Base-by-base conservation (phyloP, 176 grass and related monocot species). In the Tillandsia fasciculata region DNA sequence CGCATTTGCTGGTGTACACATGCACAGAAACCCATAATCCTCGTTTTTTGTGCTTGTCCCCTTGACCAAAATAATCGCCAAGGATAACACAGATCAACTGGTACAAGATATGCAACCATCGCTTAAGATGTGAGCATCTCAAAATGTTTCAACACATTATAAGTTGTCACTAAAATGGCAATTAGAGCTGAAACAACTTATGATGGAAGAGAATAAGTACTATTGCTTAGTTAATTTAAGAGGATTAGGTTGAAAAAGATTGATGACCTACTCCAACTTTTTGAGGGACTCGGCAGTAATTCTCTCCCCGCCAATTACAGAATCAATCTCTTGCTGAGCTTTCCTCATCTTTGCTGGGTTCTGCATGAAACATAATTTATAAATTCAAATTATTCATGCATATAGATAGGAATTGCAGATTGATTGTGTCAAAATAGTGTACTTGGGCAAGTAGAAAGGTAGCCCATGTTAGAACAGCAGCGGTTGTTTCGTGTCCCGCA, bases 401-500 rank as follows among this genome's bases (percentile, higher is more conserved):
- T 28, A 68, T 24, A 13, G 11, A 15, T 59, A 56, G 52, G 63
- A 15, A 53, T 2, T 42, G 42, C 15, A 26, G 54, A 67, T 77
- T 78, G 4, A 2, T 26, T 24, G n/a, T 58, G 17, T 71, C 9
- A 81, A 68, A 3, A 65, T 47, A 28, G 9, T 28, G 24, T 86
- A 92, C 93, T 84, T 92, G 86, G 63, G 93, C 86, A 33, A 97
- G 79, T 74, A 97, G 64, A 79, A 85, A 97, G 72, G 85, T 71
- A 68, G 89, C 88, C 93, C 93, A 97, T 58, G 93, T 97, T 49
- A 97, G 71, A 76, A 97, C 93, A 83, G 89, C 93, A 27, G 93
- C 93, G 69, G 93, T 92, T 85, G 93, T 92, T 87, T 97, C 93
- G 83, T 97, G 93, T 75, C 93, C 93, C 63, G 93, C 93, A 76